Base-by-base conservation (phyloP, 441 rosid species). In the Populus hybrid region DNA sequence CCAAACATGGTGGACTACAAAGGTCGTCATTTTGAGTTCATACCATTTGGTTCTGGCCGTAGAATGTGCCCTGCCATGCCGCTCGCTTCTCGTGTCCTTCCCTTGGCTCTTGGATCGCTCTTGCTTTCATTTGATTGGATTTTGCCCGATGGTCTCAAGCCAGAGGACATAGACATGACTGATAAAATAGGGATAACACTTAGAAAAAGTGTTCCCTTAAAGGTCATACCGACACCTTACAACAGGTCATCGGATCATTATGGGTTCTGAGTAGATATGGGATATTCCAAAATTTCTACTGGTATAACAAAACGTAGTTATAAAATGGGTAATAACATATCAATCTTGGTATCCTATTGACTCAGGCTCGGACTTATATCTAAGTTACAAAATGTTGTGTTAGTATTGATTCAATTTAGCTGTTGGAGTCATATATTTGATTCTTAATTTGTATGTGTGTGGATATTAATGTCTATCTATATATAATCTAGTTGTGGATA, bases 141-240 rank as follows among this genome's bases (percentile, higher is more conserved):
- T 20, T 81, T 94, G 28, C 79, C 80, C 0, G 61, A 86, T 72
- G 87, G 88, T 24, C 5, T 77, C 23, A 85, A 74, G 6, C 69
- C 88, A 1, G 84, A 85, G 76, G 85, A 84, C 2, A 68, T 94
- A 77, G 95, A 94, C 54, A 91, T 87, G 96, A 77, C 83, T 63
- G 97, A 91, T 40, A 85, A 89, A 74, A 83, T 91, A 80, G 93
- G 96, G 2, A 84, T 91, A 30, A 88, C 95, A 8, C 81, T 88
- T 67, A 85, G 84, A 77, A 94, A 92, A 79, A 75, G 73, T 74
- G 81, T 85, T 71, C 93, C 97, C 9, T 85, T 94, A 46, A 85
- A 88, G 74, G 90, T 81, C 4, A 78, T 90, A 10, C 91, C 98
- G 12, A 36, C 80, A 61, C 77, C 77, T 50, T 57, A 40, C 26